Evolutionary conservation across 192 early-diverging fungal genomes (phyloP), one percentile per base, ranked within the genome.

Genomic region (Paraglomus brasilianum): DNA sequence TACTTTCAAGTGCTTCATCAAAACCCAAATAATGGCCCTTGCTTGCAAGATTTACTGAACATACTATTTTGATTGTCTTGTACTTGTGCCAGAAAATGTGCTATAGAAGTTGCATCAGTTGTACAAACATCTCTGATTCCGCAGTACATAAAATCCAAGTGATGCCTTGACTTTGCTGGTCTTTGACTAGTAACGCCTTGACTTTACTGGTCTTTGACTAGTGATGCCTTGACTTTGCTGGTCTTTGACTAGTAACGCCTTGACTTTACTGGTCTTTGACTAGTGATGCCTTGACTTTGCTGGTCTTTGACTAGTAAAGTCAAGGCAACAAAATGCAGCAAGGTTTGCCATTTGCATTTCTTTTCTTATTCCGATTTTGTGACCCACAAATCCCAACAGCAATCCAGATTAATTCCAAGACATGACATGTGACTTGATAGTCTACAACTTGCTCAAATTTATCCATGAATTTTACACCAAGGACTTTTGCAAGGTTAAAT

Each of bases 271-370:
- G n/a, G n/a, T n/a, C n/a, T n/a, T n/a, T n/a, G n/a, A n/a, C n/a
- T n/a, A n/a, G n/a, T n/a, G n/a, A n/a, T n/a, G n/a, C n/a, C n/a
- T n/a, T n/a, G n/a, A n/a, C n/a, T n/a, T n/a, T n/a, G n/a, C n/a
- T n/a, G n/a, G n/a, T n/a, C n/a, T n/a, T n/a, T n/a, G n/a, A n/a
- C n/a, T n/a, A n/a, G n/a, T n/a, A n/a, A n/a, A n/a, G n/a, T n/a
- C n/a, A n/a, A n/a, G n/a, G n/a, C n/a, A n/a, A n/a, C n/a, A n/a
- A 64, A 65, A 65, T 65, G 53, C 53, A 55, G 53, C 53, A 36
- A 55, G 38, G 21, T 55, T 55, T 21, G 15, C 53, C 19, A 55
- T 55, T 22, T 55, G 53, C 53, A 55, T 55, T 5, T 55, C 53
- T 13, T 22, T 55, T 55, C 17, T 55, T 36, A 55, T 55, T 55